Evolutionary conservation across 2,329 filamentous ascomycete species (phyloP).

Genomic region (Zalaria sp.): DNA sequence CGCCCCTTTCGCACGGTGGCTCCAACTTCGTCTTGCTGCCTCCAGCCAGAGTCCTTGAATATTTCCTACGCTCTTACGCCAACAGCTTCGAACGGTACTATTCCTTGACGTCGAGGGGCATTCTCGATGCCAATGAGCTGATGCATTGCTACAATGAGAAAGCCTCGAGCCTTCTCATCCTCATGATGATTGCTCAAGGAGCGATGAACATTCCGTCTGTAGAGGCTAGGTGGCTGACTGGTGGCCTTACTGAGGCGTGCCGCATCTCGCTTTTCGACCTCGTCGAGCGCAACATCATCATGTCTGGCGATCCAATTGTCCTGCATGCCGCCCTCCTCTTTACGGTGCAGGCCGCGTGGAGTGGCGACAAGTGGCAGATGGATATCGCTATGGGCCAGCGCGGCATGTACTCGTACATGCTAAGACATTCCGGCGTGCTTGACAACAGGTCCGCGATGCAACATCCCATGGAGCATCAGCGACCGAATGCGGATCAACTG

Average conservation of each 20-base stretch:
- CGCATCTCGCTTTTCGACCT: slow-evolving; percentile 59
- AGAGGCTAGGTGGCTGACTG: slow-evolving; percentile 51
- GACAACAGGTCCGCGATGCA: slow-evolving; percentile 28
- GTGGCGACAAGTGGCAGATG: slow-evolving; percentile 66
- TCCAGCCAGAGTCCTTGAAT: slow-evolving; percentile 51
- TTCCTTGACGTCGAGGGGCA: slow-evolving; percentile 44
- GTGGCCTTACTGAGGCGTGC: slow-evolving; percentile 55
- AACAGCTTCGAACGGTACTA: slow-evolving; percentile 54
- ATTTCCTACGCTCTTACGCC: slow-evolving; percentile 52
- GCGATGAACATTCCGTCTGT: slow-evolving; percentile 51
- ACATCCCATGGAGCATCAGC: slow-evolving; percentile 30
- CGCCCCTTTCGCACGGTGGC: slow-evolving; percentile 33
- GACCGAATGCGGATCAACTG: slow-evolving; percentile 33
- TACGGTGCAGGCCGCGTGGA: slow-evolving; percentile 56
- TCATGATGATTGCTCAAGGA: slow-evolving; percentile 61
- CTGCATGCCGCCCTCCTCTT: slow-evolving; percentile 54
- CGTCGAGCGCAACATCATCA: slow-evolving; percentile 56
- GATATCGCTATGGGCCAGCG: slow-evolving; percentile 62
- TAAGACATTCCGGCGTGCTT: slow-evolving; percentile 54
- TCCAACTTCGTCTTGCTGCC: slow-evolving; percentile 54
- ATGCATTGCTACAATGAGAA: slow-evolving; percentile 48
- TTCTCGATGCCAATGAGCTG: slow-evolving; percentile 52
- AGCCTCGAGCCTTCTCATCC: slow-evolving; percentile 49
- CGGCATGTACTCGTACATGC: slow-evolving; percentile 60
- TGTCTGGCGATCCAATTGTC: slow-evolving; percentile 50